Evolutionary conservation across 2,329 filamentous ascomycete species (phyloP), one percentile per base, ranked within the genome.

Genomic region (Dactylellina drechsleri): DNA sequence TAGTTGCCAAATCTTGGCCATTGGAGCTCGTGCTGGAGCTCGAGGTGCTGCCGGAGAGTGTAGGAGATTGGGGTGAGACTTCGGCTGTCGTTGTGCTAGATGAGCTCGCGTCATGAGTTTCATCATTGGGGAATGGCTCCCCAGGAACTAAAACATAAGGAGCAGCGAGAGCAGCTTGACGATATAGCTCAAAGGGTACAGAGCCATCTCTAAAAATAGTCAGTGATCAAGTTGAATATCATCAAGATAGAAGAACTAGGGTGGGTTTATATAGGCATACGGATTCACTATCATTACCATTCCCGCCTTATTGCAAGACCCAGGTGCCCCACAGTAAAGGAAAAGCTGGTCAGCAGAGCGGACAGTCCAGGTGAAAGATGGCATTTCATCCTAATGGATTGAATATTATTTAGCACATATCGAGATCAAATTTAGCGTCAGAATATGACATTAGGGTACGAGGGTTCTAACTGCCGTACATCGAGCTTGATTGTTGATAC

Each of bases 241-340:
- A 36, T 36, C 31, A 7, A 56, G 1, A 10, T 18, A 5, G 26
- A 75, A 79, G 20, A 79, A 71, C 28, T 16, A 18, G 36, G 31
- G 15, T 31, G 20, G 26, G 47, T 20, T 13, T 40, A 10, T 72
- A 40, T 47, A 13, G 58, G 70, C 5, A 72, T 83, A 89, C 87
- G 89, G 86, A 79, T 93, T 94, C 77, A 94, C 89, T 0, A 87
- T 90, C 2, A 91, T 91, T 15, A 94, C 86, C 91, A 94, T 94
- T 20, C 87, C 85, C 50, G 89, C 85, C 1, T 82, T 81, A 2
- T 85, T 84, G 79, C 91, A 94, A 1, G 89, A 91, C 0, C 84
- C 85, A 0, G 87, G 85, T 0, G 90, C 90, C 0, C 88, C 87
- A 77, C 89, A 92, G 80, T 92, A 92, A 81, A 87, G 91, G 80